A percentile compares a stretch with the other conserved stretches of the same genome.
Evolutionary conservation across 345 rosid species (phyloP).

Genomic region (Triadica sebifera): DNA sequence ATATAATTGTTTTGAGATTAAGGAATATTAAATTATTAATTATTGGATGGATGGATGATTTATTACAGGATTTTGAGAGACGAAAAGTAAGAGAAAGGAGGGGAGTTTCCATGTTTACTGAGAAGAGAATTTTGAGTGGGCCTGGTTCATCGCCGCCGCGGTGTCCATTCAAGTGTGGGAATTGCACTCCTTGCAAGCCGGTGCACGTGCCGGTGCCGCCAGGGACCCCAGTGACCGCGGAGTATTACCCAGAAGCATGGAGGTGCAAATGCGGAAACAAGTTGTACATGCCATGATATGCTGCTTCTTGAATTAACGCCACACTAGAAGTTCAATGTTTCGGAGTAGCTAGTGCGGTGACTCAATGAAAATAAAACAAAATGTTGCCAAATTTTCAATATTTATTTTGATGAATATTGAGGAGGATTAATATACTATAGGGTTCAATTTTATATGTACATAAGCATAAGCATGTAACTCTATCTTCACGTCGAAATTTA

Average conservation of each 20-base stretch:
- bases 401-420: too few species aligned
- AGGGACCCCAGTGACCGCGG: constrained; percentile 73
- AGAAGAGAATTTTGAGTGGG: constrained; percentile 35
- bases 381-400: too few species aligned
- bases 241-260: constrained; percentile 97
- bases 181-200: constrained; percentile 83
- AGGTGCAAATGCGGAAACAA: constrained; percentile 93
- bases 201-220: constrained; percentile 87
- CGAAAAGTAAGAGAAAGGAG: constrained; percentile 13
- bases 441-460: too few species aligned
- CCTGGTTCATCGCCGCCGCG: constrained; percentile 86
- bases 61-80: constrained; percentile 25
- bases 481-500: too few species aligned
- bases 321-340: neutral
- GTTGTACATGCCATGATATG: constrained; percentile 77
- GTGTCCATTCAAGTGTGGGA: constrained; percentile 68
- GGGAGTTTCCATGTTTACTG: constrained; percentile 7
- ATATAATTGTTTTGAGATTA: too few species aligned
- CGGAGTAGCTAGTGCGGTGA: too few species aligned
- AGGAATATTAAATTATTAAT: neutral
- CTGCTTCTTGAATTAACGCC: too few species aligned
- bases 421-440: too few species aligned
- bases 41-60: neutral
- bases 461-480: too few species aligned
- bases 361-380: too few species aligned